Evolutionary conservation across 805 yeast species (phyloP).

Genomic region (Barnettozyma salicaria): DNA sequence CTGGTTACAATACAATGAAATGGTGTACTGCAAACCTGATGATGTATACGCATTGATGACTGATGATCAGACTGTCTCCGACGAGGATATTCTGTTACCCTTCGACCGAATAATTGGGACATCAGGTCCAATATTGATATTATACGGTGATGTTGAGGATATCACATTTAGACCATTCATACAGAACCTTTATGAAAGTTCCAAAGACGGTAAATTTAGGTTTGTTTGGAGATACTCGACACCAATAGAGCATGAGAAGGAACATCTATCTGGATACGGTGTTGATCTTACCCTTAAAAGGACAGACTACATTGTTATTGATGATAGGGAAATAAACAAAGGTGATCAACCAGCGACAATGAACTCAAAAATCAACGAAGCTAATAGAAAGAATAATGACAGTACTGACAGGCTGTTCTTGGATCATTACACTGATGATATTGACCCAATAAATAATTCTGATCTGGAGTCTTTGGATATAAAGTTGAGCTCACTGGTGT

Average conservation of each 20-base stretch:
- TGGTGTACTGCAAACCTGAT: slow-evolving; percentile 55
- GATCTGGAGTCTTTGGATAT: slow-evolving; percentile 35
- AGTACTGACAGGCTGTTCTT: slow-evolving; percentile 14
- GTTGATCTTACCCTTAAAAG: slow-evolving; percentile 57
- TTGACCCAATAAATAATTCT: slow-evolving; percentile 28
- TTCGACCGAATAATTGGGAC: slow-evolving; percentile 66
- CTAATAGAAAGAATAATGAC: slow-evolving; percentile 4
- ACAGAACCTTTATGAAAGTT: slow-evolving; percentile 49
- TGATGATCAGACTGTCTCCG: slow-evolving; percentile 18
- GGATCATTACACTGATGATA: slow-evolving; percentile 25
- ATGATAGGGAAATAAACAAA: slow-evolving; percentile 42
- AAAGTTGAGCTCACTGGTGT: slow-evolving; percentile 33
- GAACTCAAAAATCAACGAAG: slow-evolving; percentile 20
- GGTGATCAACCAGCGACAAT: too few species aligned
- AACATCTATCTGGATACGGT: slow-evolving; percentile 55
- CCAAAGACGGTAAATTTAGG: slow-evolving; percentile 57
- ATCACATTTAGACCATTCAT: slow-evolving; percentile 51
- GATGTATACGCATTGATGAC: slow-evolving; percentile 79
- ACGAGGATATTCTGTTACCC: slow-evolving; percentile 26
- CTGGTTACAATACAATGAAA: slow-evolving; percentile 49
- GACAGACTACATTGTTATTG: slow-evolving; percentile 60
- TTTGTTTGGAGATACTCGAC: slow-evolving; percentile 74
- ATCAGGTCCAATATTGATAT: slow-evolving; percentile 44
- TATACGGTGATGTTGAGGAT: slow-evolving; percentile 63
- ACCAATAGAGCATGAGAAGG: slow-evolving; percentile 18